Conservation (phyloP, 129 eudicot genomes). For the Escallonia rubra region DNA sequence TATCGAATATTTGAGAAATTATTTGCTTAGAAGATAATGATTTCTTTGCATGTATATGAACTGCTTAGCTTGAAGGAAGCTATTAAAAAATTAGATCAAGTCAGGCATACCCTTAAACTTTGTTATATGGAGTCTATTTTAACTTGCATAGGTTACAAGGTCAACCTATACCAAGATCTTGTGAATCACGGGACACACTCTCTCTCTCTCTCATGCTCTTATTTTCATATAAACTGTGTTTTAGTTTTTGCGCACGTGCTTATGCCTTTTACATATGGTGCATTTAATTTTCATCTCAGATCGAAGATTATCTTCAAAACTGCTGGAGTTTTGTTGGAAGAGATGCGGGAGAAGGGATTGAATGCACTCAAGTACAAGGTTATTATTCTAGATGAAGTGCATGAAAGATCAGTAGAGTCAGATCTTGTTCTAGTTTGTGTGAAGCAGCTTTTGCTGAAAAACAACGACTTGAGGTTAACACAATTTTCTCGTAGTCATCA, state of each 20-base stretch:
- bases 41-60: neutral
- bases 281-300: slow-evolving; percentile 30
- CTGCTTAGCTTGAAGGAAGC: neutral
- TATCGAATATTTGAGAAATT: no score
- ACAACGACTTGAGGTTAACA: slow-evolving; percentile 58
- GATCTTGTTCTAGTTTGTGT: slow-evolving; percentile 97
- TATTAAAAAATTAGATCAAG: neutral
- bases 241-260: neutral
- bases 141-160: no score
- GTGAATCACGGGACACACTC: no score
- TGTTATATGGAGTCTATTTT: no score
- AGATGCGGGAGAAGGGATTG: slow-evolving; percentile 88
- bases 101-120: neutral
- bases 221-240: neutral
- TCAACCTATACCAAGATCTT: no score
- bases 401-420: slow-evolving; percentile 96
- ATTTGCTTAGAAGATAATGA: no score
- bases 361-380: slow-evolving; percentile 86
- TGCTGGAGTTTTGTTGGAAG: slow-evolving; percentile 97
- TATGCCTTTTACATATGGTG: neutral
- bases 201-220: no score
- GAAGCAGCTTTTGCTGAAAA: slow-evolving; percentile 75
- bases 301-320: slow-evolving; percentile 95
- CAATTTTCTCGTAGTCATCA: slow-evolving; percentile 6
- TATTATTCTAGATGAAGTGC: slow-evolving; percentile 94